Evolutionary conservation across 2,329 filamentous ascomycete genomes (phyloP), one percentile per base, ranked within the genome.

Genomic region (Hortaea werneckii): DNA sequence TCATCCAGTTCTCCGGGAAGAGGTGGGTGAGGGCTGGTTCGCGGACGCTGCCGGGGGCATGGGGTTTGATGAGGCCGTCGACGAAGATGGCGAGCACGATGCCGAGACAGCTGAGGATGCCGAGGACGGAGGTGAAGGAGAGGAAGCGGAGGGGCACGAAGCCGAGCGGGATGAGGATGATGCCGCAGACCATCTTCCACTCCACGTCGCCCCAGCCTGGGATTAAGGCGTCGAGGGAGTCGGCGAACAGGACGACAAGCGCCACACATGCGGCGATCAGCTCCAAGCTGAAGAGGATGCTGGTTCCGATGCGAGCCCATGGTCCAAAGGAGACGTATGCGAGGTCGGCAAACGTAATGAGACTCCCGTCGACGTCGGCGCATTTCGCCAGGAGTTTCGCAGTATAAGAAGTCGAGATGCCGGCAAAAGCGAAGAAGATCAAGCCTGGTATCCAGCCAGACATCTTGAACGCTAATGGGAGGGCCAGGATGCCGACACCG

Each of bases 261-360:
- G 90, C 90, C 29, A 96, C 89, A 60, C 87, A 94, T 20, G 88
- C 86, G 6, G 85, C 89, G 29, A 95, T 67, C 27, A 96, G 75
- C 65, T 96, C 90, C 38, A 96, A 64, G 8, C 82, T 88, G 67
- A 96, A 96, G 11, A 96, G 73, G 1, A 94, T 71, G 50, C 87
- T 94, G 6, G 87, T 90, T 29, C 84, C 77, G 30, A 95, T 72
- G 32, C 90, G 82, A 32, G 88, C 90, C 47, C 78, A 82, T 11
- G 81, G 78, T 6, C 90, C 90, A 64, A 94, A 95, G 13, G 87
- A 89, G 55, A 94, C 83, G 59, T 84, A 95, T 1, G 90, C 92
- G 41, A 96, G 72, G 61, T 96, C 90, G 30, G 89, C 92, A 65
- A 95, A 96, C 2, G 90, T 95, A 58, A 95, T 88, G 52, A 95